Evolutionary conservation across 139 green algal species (phyloP), one percentile per base, ranked within the genome.

Genomic region (Spirogloea muscicola): DNA sequence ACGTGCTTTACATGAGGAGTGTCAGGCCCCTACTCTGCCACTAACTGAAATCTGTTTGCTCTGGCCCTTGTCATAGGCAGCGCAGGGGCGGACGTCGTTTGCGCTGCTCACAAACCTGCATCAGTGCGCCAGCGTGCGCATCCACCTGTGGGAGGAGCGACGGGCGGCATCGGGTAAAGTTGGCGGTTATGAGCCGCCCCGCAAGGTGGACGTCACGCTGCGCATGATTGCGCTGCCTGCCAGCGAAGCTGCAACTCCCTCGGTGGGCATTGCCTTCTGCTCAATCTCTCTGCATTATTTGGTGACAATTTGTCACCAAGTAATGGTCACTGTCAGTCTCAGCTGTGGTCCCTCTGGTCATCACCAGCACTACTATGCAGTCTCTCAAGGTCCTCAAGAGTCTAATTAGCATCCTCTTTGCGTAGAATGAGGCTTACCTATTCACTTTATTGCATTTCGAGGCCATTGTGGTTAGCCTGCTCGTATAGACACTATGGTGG

Each of bases 81-180:
- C 7, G 36, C 40, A 70, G 42, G 60, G 60, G 36, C 39, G 42
- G 7, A 33, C 39, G 29, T 33, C 39, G 39, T 70, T 70, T 5
- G 60, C 42, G 46, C 5, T 70, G 18, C 31, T 70, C 31, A 70
- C 60, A 38, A 70, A 51, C 42, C 46, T 70, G 9, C 31, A 18
- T 37, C 60, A 31, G 7, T 70, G 60, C 46, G 5, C 34, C 40
- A 9, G 6, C 6, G 42, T 70, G 39, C 60, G 60, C 44, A 60
- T 70, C 9, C 60, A 70, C 46, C 42, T 70, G 60, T 70, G 60
- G 60, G 46, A 55, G 46, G 21, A 21, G 21, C 21, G 21, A 21
- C 21, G 46, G 46, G 21, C 46, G 46, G 21, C 46, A 21, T 51
- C 6, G 9, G 46, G 5, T 31, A 6, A 29, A 21, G 60, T 70